Percentiles rank a stretch among this genome's conserved stretches.
Evolutionary conservation across 192 early-diverging fungal species (phyloP).

Genomic region (Podochytrium sp.): DNA sequence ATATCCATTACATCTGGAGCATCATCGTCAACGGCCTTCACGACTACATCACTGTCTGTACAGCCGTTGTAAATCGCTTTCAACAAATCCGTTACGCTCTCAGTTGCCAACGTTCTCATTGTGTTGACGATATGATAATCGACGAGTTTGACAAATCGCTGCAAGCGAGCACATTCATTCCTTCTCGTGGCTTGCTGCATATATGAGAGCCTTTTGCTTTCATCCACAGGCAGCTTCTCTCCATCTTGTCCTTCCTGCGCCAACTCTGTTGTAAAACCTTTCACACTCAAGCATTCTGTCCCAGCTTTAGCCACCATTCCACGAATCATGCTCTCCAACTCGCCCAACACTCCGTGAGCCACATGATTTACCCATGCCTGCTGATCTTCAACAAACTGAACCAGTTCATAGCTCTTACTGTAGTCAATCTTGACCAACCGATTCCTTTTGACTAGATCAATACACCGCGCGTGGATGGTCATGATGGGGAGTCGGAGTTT

Average conservation of each 20-base stretch:
- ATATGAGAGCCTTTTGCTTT: slow-evolving; percentile 40
- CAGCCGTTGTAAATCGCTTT: slow-evolving; percentile 48
- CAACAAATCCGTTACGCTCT: slow-evolving; percentile 38
- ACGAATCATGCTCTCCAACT: slow-evolving; percentile 33
- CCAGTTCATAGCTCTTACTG: slow-evolving; percentile 33
- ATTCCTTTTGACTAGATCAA: slow-evolving; percentile 29
- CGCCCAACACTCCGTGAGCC: slow-evolving; percentile 28
- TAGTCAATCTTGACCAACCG: slow-evolving; percentile 40
- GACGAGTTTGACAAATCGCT: slow-evolving; percentile 53
- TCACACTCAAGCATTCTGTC: slow-evolving; percentile 29
- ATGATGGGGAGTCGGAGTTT: slow-evolving; percentile 36
- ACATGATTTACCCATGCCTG: slow-evolving; percentile 37
- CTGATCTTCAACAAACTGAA: slow-evolving; percentile 43
- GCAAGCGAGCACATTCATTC: slow-evolving; percentile 44
- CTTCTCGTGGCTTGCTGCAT: slow-evolving; percentile 55
- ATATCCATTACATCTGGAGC: background rate
- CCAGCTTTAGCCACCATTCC: slow-evolving; percentile 46
- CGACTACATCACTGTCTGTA: slow-evolving; percentile 47
- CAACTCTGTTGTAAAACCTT: slow-evolving; percentile 43
- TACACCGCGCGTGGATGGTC: slow-evolving; percentile 24
- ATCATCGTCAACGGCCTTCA: slow-evolving; percentile 33
- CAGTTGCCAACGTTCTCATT: slow-evolving; percentile 41
- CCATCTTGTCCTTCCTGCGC: background rate
- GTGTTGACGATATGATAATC: slow-evolving; percentile 52
- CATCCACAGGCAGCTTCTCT: background rate